phyloP scores from a whole-genome alignment of 176 grass and related monocot genomes.

The Carex myosuroides region DNA sequence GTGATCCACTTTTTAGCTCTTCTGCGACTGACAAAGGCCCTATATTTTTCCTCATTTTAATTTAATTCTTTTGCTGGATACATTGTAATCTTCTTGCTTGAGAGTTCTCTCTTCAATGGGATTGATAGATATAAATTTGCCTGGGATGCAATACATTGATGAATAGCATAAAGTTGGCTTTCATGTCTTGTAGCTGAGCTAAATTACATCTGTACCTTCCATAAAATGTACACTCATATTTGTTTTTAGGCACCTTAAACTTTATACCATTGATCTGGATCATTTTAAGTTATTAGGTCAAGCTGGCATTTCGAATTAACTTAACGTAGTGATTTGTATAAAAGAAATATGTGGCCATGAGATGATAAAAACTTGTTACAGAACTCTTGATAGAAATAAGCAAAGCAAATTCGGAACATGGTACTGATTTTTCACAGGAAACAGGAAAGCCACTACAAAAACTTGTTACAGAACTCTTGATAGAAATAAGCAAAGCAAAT shows the following conservation, averaged over 20 bases:
- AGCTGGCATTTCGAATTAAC: neutral
- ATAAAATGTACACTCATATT: neutral
- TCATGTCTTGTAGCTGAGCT: neutral
- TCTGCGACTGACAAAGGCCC: neutral
- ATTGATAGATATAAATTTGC: neutral
- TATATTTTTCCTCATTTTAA: neutral
- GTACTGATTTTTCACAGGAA: constrained; percentile 3
- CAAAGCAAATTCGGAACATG: neutral
- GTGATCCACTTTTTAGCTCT: neutral
- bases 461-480: neutral
- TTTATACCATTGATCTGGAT: neutral
- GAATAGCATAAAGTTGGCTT: neutral
- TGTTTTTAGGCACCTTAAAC: neutral
- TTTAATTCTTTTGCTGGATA: neutral
- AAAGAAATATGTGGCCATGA: neutral
- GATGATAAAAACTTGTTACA: neutral
- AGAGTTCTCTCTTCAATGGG: neutral
- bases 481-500: constrained; percentile 1
- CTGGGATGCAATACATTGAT: neutral
- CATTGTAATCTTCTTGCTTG: constrained; percentile 8
- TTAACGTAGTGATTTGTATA: neutral
- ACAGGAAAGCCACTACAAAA: neutral
- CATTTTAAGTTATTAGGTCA: neutral
- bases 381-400: constrained; percentile 5
- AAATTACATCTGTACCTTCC: neutral